Evolutionary conservation across 495 filamentous ascomycete genomes (phyloP), one percentile per base, ranked within the genome.

Genomic region (Daldinia childiae): DNA sequence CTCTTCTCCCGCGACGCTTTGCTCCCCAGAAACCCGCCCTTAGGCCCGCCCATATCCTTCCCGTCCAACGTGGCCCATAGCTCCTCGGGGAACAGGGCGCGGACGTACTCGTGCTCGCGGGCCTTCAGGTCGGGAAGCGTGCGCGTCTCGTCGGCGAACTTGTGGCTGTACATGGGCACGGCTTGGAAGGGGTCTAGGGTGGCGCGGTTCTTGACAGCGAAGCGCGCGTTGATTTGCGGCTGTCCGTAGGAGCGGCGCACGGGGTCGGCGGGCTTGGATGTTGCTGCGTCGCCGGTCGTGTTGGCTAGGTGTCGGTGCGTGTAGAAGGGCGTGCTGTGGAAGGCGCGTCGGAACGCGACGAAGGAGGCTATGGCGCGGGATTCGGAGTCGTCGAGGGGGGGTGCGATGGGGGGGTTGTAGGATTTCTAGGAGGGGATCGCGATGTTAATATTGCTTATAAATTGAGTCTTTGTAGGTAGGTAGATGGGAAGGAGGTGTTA

Each of bases 81-180:
- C 67, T 88, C 86, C 54, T 81, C 69, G 0, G 86, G 86, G 67
- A 86, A 87, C 58, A 87, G 79, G 14, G 83, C 80, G 19, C 80
- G 82, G 48, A 80, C 80, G 38, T 86, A 84, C 1, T 79, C 75
- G 50, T 76, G 77, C 75, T 41, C 75, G 38, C 71, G 59, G 8
- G 48, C 78, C 6, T 62, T 61, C 4, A 87, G 78, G 52, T 85
- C 80, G 0, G 86, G 86, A n/a, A 88, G 71, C 0, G 77, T 79
- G 24, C 85, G 78, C 32, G 80, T 79, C 17, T 79, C 73, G 15
- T 78, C 78, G n/a, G 68, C 69, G 66, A 85, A 86, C 51, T 76
- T 77, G 72, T 83, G 76, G 24, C 82, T 83, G 71, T 87, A 88
- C 15, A 79, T 82, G 17, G 84, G 84, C 26, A 87, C 82, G 34